phyloP scores from a whole-genome alignment of 2,329 filamentous ascomycete genomes.

The Monilinia vaccinii-corymbosi region DNA sequence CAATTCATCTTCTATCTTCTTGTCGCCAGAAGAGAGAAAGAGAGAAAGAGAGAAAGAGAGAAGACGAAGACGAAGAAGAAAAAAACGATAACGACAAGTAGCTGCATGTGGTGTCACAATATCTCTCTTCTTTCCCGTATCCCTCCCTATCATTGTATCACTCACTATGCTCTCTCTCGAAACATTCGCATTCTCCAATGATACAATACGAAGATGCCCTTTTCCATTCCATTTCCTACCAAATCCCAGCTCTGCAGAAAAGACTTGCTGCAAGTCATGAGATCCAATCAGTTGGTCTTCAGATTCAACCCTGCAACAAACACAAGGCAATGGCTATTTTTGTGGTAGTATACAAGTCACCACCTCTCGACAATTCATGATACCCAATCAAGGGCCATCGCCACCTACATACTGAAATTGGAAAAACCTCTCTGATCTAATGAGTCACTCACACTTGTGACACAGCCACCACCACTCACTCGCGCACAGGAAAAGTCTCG shows the following conservation, averaged over 20 bases:
- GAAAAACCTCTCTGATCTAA: too few relatives aligned
- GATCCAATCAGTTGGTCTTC: slow-evolving; percentile 8
- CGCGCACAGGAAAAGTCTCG: not conserved
- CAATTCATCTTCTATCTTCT: not conserved
- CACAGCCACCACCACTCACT: not conserved
- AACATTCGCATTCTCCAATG: not conserved
- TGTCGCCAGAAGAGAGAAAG: not conserved
- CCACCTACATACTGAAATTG: not conserved
- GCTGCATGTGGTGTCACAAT: not conserved
- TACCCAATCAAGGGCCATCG: not conserved
- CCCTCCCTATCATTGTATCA: not conserved
- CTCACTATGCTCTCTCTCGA: too few relatives aligned
- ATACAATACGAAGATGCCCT: too few relatives aligned
- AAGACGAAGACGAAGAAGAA: not conserved
- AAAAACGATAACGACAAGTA: not conserved
- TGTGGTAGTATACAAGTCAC: not conserved
- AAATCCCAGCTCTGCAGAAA: not conserved
- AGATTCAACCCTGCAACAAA: slow-evolving; percentile 7
- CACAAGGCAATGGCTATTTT: not conserved
- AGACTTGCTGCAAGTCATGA: slow-evolving; percentile 3
- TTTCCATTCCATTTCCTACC: not conserved
- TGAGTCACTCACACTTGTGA: not conserved
- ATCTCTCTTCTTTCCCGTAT: not conserved
- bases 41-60: not conserved
- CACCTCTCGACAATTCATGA: not conserved